Percentiles rank a stretch among this genome's conserved stretches.
Evolutionary conservation across 2,329 filamentous ascomycete genomes (phyloP).

Genomic region (Penicillium sp.): DNA sequence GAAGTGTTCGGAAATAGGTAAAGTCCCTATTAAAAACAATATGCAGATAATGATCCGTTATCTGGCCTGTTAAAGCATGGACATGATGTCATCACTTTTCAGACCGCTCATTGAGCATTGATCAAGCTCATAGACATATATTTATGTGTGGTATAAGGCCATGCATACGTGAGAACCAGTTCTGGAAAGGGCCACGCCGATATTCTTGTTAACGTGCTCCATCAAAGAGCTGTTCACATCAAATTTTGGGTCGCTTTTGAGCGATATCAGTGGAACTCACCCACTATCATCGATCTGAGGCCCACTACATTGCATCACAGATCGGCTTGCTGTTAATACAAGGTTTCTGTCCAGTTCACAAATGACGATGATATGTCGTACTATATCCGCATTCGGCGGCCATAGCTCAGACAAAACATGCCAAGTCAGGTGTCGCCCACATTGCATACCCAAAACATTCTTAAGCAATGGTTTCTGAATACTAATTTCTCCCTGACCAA

Average conservation of each 20-base stretch:
- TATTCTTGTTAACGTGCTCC: background rate
- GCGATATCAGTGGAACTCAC: constrained; percentile 4
- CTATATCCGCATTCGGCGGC: background rate
- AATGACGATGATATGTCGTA: background rate
- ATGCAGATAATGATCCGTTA: background rate
- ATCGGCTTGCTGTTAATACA: background rate
- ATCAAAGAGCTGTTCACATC: background rate
- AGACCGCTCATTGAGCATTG: background rate
- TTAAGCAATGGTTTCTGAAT: too few relatives aligned
- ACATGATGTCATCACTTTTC: constrained; percentile 1
- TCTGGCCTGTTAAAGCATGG: background rate
- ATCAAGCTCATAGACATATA: background rate
- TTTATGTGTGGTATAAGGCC: background rate
- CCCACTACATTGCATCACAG: constrained; percentile 11
- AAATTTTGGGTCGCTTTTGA: background rate
- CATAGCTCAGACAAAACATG: background rate
- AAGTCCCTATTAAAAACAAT: background rate
- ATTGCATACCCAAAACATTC: too few relatives aligned
- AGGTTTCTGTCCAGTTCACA: background rate
- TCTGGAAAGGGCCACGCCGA: background rate
- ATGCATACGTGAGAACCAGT: background rate
- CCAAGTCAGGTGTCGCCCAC: too few relatives aligned
- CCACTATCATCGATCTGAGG: background rate
- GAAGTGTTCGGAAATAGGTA: too few relatives aligned
- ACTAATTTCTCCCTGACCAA: background rate